These are phyloP conservation scores for Aspergillus sp. DNA, from an alignment of 2,329 filamentous ascomycete genomes.

Conservation along the genomic window DNA sequence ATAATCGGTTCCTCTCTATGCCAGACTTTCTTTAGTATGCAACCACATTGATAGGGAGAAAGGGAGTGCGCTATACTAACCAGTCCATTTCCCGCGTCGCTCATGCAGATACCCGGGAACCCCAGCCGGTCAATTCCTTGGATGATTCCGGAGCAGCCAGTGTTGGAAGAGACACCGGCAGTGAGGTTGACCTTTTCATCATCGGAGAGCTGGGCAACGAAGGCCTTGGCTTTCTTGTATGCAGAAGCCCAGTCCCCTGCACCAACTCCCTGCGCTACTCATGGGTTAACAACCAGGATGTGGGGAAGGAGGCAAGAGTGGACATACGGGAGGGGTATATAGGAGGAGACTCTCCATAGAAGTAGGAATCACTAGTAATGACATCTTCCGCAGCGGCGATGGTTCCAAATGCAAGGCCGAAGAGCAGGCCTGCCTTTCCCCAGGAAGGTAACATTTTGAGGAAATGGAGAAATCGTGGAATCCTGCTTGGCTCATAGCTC, in stretches of 20 bases:
- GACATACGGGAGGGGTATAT: conserved; percentile 5
- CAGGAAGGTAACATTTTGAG: neutral
- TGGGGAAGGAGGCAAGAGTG: neutral
- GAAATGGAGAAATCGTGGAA: neutral
- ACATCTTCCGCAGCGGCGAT: neutral
- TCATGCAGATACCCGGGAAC: conserved; percentile 13
- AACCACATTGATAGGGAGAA: too few species aligned
- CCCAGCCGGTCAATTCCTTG: conserved; percentile 7
- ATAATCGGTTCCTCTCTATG: conserved; percentile 31
- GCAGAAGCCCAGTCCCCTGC: conserved; percentile 10
- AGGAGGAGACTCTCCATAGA: neutral
- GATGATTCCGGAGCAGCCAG: conserved; percentile 9
- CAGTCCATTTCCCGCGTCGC: conserved; percentile 13
- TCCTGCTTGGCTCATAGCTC: too few species aligned
- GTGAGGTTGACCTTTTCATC: conserved; percentile 18
- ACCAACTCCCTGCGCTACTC: neutral
- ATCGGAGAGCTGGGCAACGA: conserved; percentile 11
- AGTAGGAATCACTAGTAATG: neutral
- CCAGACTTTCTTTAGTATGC: too few species aligned
- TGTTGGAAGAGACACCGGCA: conserved; percentile 6
- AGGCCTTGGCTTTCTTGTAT: conserved; percentile 11
- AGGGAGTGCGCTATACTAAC: neutral
- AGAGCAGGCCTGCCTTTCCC: neutral
- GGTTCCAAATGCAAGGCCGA: neutral
- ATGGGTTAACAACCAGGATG: neutral